These are phyloP conservation scores for Gonapodya sp. DNA, from an alignment of 192 early-diverging fungal species.

Conservation along the genomic window DNA sequence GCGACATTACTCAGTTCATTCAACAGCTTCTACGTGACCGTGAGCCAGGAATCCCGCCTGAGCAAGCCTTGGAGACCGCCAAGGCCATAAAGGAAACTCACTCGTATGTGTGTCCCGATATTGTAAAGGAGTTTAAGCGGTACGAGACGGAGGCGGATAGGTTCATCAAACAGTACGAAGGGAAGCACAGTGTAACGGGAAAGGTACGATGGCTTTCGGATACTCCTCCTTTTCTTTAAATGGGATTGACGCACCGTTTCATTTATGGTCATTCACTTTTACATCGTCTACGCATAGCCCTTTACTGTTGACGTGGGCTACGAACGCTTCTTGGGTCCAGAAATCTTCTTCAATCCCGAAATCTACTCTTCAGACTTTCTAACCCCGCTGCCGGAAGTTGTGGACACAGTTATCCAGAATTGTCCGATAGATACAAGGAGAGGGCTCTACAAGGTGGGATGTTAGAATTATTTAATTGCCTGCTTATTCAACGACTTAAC, in stretches of 20 bases:
- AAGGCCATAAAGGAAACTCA: slow-evolving; percentile 94
- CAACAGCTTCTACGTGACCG: slow-evolving; percentile 96
- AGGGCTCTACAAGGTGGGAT: slow-evolving; percentile 79
- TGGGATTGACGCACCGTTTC: no score
- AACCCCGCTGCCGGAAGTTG: slow-evolving; percentile 90
- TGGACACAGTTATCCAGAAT: slow-evolving; percentile 91
- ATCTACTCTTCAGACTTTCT: slow-evolving; percentile 93
- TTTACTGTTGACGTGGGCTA: slow-evolving; percentile 95
- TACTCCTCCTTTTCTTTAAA: neutral
- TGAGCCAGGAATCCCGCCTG: slow-evolving; percentile 91
- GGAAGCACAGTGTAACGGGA: slow-evolving; percentile 74
- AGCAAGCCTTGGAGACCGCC: slow-evolving; percentile 90
- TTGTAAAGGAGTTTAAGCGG: slow-evolving; percentile 93
- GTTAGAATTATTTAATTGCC: slow-evolving; percentile 2
- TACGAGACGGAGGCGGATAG: slow-evolving; percentile 83
- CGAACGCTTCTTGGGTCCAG: slow-evolving; percentile 97
- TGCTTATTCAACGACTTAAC: neutral
- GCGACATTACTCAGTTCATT: slow-evolving; percentile 95
- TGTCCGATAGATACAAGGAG: slow-evolving; percentile 95
- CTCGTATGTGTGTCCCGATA: slow-evolving; percentile 93
- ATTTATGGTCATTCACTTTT: no score
- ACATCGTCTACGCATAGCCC: slow-evolving; percentile 33
- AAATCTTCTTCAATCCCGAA: slow-evolving; percentile 99
- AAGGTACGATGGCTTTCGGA: slow-evolving; percentile 40
- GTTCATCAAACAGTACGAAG: slow-evolving; percentile 80